Base-by-base conservation (phyloP, 2,329 filamentous ascomycete genomes). In the Lasiodiplodia citricola region DNA sequence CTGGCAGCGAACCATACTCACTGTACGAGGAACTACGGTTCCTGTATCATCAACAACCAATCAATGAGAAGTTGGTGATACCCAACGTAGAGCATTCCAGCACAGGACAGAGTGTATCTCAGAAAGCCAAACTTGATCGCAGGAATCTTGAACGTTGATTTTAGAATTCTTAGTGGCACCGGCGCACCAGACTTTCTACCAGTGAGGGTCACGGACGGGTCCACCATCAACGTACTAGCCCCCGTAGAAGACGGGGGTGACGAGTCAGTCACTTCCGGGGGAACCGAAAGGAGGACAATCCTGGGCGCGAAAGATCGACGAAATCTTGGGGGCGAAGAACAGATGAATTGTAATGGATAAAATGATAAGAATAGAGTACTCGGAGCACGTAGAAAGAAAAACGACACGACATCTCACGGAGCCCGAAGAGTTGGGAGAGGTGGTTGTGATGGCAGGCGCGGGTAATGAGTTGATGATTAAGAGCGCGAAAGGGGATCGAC, bases 311-410 rank as follows among this genome's bases (percentile, higher is more conserved):
- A 62, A 37, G 41, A 28, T 62, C 3, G 57, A 38, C 21, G 21
- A 3, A 62, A 62, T 23, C 23, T 50, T 11, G 25, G 35, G 35
- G 38, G 31, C 13, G 62, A 58, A 23, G 54, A 37, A n/a, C 60
- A 37, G 35, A 3, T n/a, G 37, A 35, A 31, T 67, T 28, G 2
- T 16, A 13, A 68, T 47, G 10, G 58, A 55, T 3, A 23, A 41
- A 14, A 66, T 66, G 66, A 68, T 23, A 3, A 41, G 58, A 44
- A 41, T 31, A 8, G 66, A 68, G 25, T 68, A 54, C 10, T 37
- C 38, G 41, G 41, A 23, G 25, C 28, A 66, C 16, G 31, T 10
- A 35, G 7, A 35, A 35, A 8, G 31, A 35, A 10, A 35, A 35
- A 10, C 6, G 31, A 35, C 31, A 35, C 2, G 31, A 35, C 31